phyloP scores from a whole-genome alignment of 129 eudicot species.

The Flaveria brownii region DNA sequence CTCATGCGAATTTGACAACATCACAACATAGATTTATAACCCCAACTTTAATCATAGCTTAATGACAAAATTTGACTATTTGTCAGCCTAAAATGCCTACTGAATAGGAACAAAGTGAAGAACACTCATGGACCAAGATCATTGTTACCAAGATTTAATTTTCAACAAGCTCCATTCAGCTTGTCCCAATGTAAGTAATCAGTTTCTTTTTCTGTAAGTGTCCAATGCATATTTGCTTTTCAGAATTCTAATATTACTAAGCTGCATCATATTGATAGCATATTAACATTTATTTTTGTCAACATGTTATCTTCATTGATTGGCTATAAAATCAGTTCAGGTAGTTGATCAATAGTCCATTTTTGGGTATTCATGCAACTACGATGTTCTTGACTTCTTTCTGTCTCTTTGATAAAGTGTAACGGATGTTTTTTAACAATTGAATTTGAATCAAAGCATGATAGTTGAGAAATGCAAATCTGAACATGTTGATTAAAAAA shows the following conservation, averaged over 20 bases:
- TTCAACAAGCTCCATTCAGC: not conserved
- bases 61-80: not conserved
- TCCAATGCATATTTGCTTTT: not conserved
- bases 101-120: not conserved
- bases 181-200: not conserved
- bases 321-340: not conserved
- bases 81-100: not conserved
- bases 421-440: not conserved
- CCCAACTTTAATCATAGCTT: not conserved
- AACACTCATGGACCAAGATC: constrained; percentile 6
- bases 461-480: not conserved
- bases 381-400: not conserved
- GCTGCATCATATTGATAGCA: not conserved
- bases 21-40: not conserved
- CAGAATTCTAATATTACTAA: not conserved
- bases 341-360: not conserved
- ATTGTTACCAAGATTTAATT: not conserved
- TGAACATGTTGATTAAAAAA: not conserved
- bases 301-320: not conserved
- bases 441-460: not conserved
- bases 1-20: too few relatives aligned
- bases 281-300: not conserved
- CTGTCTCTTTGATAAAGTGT: not conserved
- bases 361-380: too few relatives aligned
- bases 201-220: not conserved